Evolutionary conservation across 768 basidiomycete genomes (phyloP).

Genomic region (Lyophyllum semitale): DNA sequence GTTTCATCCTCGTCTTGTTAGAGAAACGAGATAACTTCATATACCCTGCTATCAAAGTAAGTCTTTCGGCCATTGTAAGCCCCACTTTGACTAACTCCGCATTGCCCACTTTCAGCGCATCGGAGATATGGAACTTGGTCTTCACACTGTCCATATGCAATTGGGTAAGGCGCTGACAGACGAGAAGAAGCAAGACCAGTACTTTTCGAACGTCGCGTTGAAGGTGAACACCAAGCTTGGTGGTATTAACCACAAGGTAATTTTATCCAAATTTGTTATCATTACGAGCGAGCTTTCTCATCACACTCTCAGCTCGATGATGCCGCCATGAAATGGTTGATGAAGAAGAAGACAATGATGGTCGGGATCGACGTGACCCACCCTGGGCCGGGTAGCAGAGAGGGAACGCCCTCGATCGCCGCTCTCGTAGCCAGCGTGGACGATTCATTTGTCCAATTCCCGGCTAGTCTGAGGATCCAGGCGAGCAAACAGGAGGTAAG

Average conservation of each 20-base stretch:
- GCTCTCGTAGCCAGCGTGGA: conserved; percentile 83
- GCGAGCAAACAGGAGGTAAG: conserved; percentile 49
- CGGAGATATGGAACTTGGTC: conserved; percentile 71
- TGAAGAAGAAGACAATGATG: conserved; percentile 71
- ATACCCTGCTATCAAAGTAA: conserved; percentile 77
- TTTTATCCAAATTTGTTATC: conserved; percentile 8
- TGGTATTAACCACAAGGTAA: conserved; percentile 70
- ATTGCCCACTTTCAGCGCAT: conserved; percentile 44
- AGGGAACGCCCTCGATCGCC: conserved; percentile 80
- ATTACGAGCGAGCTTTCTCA: neutral
- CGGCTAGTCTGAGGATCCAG: conserved; percentile 73
- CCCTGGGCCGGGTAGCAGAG: conserved; percentile 64
- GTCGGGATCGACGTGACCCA: conserved; percentile 88
- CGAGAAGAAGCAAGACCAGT: conserved; percentile 67
- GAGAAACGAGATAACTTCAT: conserved; percentile 71
- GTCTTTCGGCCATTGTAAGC: neutral
- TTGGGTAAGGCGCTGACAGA: conserved; percentile 59
- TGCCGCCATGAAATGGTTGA: conserved; percentile 63
- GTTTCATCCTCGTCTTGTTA: conserved; percentile 71
- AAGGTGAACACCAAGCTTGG: conserved; percentile 86
- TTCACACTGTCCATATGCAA: conserved; percentile 77
- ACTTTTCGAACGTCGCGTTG: conserved; percentile 79
- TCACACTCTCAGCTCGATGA: conserved; percentile 46
- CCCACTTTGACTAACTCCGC: neutral
- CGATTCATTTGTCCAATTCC: conserved; percentile 71